These are phyloP conservation scores for Dothideomycetes sp. DNA, from an alignment of 2,329 filamentous ascomycete species.

Conservation along the genomic window DNA sequence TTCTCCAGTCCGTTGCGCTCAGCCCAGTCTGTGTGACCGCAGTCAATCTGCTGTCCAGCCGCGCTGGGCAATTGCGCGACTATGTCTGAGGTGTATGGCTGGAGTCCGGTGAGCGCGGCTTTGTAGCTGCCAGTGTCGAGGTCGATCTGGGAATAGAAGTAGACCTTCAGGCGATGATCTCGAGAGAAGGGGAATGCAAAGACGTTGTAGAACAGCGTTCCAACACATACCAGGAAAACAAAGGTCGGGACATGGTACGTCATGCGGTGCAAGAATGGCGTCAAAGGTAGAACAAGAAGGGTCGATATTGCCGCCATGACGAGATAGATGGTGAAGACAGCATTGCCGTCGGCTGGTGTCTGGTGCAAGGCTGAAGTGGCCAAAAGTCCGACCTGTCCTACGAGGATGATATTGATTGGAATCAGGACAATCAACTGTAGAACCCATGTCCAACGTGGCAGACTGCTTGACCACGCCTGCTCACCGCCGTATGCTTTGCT, in stretches of 20 bases:
- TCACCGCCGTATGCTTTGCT: constrained; percentile 52
- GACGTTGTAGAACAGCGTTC: constrained; percentile 76
- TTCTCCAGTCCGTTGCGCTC: constrained; percentile 43
- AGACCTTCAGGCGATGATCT: constrained; percentile 71
- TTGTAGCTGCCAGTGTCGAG: constrained; percentile 58
- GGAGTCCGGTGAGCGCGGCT: constrained; percentile 58
- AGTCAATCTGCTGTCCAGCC: constrained; percentile 42
- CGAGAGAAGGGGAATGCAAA: constrained; percentile 78
- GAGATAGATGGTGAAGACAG: constrained; percentile 60
- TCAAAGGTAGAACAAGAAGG: constrained; percentile 61
- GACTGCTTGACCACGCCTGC: constrained; percentile 70
- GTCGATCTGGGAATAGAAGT: constrained; percentile 73
- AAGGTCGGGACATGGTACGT: constrained; percentile 73
- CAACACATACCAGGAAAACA: constrained; percentile 60
- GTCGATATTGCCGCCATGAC: constrained; percentile 56
- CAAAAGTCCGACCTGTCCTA: constrained; percentile 66
- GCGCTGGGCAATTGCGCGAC: constrained; percentile 61
- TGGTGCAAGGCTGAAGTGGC: constrained; percentile 63
- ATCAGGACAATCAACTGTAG: constrained; percentile 72
- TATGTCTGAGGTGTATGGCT: constrained; percentile 55
- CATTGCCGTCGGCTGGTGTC: constrained; percentile 74
- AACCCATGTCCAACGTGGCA: constrained; percentile 81
- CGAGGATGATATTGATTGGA: constrained; percentile 65
- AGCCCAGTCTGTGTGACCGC: constrained; percentile 26
- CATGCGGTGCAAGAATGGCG: constrained; percentile 79